Base-by-base conservation (phyloP, 2,329 filamentous ascomycete species). In the Cadophora malorum region DNA sequence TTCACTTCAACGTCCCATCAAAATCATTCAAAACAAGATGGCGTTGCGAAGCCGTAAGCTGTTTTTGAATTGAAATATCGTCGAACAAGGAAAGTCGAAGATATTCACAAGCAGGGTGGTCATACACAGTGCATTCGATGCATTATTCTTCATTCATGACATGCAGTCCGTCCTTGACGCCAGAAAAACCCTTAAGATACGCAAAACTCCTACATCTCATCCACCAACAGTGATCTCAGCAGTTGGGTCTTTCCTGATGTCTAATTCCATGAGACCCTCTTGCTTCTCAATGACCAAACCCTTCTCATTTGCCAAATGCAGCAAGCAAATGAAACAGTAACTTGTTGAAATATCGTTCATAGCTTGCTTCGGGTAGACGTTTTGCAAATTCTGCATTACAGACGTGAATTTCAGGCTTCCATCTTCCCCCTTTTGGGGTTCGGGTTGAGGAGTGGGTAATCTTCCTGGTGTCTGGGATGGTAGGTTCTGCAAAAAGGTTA, bases 261-360 rank as follows among this genome's bases (percentile, higher is more conserved):
- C 82, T 69, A 90, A 79, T 75, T 90, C 88, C 63, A 81, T 82
- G 65, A 90, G 79, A 59, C 84, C 86, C 52, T 78, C 76, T 67
- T 78, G 70, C 56, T 79, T 79, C 73, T 88, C 83, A 62, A 93
- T 85, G 16, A 90, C 83, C 50, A 93, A 79, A 0, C 90, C 90
- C 77, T 92, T 91, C 75, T 93, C 90, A 73, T 93, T 93, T n/a
- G 90, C 90, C 72, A 93, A 75, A 81, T 93, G 90, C 65, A 93
- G 79, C 41, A 92, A 78, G 75, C 89, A 92, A 71, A 99, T 99
- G 81, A 98, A 99, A 79, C 96, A 97, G 80, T 83, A 91, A 71
- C 87, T 96, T 0, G 96, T 99, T 45, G 94, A 97, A 76, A 99
- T 98, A 79, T 99, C 96, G 69, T 91, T 89, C 88, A 99, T 92